Conservation (phyloP, 768 basidiomycete genomes). For the Leccinum incarnatum region DNA sequence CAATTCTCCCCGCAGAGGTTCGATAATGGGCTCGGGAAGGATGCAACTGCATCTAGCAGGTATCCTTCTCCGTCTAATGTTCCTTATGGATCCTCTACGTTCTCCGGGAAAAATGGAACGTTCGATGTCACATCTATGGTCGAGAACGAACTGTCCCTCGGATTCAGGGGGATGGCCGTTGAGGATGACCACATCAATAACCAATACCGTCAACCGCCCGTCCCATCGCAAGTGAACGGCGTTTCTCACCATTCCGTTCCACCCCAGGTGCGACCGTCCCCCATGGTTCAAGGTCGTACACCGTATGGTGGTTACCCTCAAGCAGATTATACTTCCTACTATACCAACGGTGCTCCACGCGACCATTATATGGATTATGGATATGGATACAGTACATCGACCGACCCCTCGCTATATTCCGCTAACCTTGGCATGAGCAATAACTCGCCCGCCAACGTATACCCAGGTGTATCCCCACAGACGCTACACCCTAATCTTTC, state of each 20-base stretch:
- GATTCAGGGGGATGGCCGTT: constrained; percentile 60
- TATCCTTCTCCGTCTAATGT: constrained; percentile 49
- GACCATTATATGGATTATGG: constrained; percentile 55
- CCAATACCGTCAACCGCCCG: constrained; percentile 39
- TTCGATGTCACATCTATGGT: constrained; percentile 42
- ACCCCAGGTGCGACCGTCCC: constrained; percentile 42
- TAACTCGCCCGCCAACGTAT: constrained; percentile 45
- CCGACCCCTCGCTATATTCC: constrained; percentile 52
- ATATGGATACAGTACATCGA: constrained; percentile 50
- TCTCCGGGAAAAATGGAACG: constrained; percentile 30
- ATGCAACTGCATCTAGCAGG: constrained; percentile 36
- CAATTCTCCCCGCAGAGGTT: constrained; percentile 56
- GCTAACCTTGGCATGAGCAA: constrained; percentile 44
- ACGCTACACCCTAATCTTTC: constrained; percentile 41
- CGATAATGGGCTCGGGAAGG: constrained; percentile 45
- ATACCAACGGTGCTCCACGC: constrained; percentile 46
- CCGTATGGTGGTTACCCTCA: constrained; percentile 51
- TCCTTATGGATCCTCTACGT: constrained; percentile 32
- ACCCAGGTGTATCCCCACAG: constrained; percentile 45
- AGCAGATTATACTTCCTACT: constrained; percentile 61
- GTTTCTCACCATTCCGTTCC: constrained; percentile 30
- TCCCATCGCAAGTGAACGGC: constrained; percentile 28
- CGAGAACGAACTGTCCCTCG: constrained; percentile 54
- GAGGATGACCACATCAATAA: constrained; percentile 48
- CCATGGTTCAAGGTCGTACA: constrained; percentile 43